Base-by-base conservation (phyloP, 495 filamentous ascomycete species). In the Penicilliopsis zonata region DNA sequence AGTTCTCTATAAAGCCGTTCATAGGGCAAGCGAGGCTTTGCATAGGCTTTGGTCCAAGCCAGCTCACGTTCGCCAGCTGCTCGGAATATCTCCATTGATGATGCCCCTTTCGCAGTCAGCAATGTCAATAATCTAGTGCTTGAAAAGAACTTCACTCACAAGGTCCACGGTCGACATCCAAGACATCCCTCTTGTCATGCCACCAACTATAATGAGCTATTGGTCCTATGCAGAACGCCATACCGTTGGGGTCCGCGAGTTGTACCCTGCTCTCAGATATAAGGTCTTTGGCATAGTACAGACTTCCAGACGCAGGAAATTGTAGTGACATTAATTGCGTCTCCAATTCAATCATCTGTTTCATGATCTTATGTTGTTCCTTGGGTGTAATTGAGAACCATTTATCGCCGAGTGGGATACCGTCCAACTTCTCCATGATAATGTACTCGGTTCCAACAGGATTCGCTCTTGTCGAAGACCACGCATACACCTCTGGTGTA, bases 181-280 rank as follows among this genome's bases (percentile, higher is more conserved):
- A 24, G 1, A 15, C 4, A 9, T 10, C 18, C 20, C 41, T 37
- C 24, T 43, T 38, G 4, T 37, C 47, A 42, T 47, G 38, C 53
- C 56, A 57, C 43, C 47, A 52, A 13, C 32, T 37, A 18, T 43
- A 44, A 30, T 43, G 43, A 0, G 46, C 36, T 19, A 39, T 38
- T 9, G 56, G 56, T 2, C 56, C 56, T 30, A 57, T 38, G 21
- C 47, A 55, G 27, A 57, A 53, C 4, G 36, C 42, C 26, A 28
- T 5, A 13, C 1, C 16, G 22, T 30, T 35, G n/a, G 9, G 18
- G 12, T 38, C 26, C 3, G 36, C 18, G 9, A 40, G 30, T 2
- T 23, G 19, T 14, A 45, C 9, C 23, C 13, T 32, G 2, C 12
- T 36, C 24, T 23, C 42, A 8, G 22, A 34, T 16, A 21, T 17